These are phyloP conservation scores for Corylus heterophylla DNA, from an alignment of 306 rosid genomes.

Conservation along the genomic window DNA sequence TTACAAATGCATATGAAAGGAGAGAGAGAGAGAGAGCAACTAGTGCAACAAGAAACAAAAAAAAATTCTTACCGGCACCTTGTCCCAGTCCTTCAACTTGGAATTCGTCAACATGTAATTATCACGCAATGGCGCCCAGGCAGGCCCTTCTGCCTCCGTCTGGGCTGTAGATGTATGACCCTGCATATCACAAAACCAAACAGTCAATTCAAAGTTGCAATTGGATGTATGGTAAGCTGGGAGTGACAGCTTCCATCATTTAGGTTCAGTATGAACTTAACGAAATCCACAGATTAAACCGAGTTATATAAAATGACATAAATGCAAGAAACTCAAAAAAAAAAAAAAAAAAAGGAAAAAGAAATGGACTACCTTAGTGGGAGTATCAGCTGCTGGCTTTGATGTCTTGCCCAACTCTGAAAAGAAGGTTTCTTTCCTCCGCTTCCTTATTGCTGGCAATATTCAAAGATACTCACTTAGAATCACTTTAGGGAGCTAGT, in stretches of 20 bases:
- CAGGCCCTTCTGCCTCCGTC: conserved; percentile 64
- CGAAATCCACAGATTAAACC: background rate
- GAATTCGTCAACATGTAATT: conserved; percentile 87
- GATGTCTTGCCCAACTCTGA: conserved; percentile 73
- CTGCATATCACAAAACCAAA: conserved; percentile 32
- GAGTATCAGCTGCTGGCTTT: conserved; percentile 20
- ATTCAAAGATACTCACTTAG: conserved; percentile 21
- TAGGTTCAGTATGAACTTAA: background rate
- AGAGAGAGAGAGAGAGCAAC: background rate
- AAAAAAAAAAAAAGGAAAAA: background rate
- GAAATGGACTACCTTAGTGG: conserved; percentile 46
- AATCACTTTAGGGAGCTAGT: background rate
- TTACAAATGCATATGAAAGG: background rate
- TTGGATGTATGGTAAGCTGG: background rate
- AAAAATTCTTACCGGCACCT: conserved; percentile 58
- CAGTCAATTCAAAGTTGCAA: background rate
- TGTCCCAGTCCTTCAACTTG: conserved; percentile 86
- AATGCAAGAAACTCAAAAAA: background rate
- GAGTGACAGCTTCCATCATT: background rate
- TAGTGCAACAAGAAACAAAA: background rate
- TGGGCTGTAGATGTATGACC: conserved; percentile 39
- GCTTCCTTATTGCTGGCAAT: conserved; percentile 65
- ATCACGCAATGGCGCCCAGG: conserved; percentile 95
- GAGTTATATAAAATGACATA: background rate
- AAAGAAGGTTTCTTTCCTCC: conserved; percentile 86